Evolutionary conservation across 192 early-diverging fungal species (phyloP), one percentile per base, ranked within the genome.

Genomic region (Entomortierella beljakovae): DNA sequence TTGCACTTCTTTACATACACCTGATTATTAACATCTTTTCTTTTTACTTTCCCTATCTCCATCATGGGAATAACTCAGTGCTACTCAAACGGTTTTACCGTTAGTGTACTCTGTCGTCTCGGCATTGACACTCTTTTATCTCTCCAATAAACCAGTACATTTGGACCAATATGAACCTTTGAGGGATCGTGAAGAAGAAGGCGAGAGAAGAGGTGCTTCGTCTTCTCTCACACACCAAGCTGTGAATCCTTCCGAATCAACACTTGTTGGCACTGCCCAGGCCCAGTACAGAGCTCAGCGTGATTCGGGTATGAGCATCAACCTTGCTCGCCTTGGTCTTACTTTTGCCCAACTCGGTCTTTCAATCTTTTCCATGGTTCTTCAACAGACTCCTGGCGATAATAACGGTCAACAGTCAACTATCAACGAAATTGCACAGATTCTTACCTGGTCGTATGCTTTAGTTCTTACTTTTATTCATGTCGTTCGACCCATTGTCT

Each of bases 201-300:
- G 54, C 32, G 31, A 26, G 32, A 33, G 54, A 57, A 6, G 54
- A 57, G 32, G 6, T n/a, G n/a, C n/a, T 57, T 9, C 18, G 7
- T 7, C 25, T 26, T 26, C 54, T 1, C 54, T 13, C 32, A 34
- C 54, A 11, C 54, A 20, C 37, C 37, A 6, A 23, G 35, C 63
- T 8, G 51, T 22, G 10, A 31, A 33, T n/a, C 16, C 22, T 8
- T 28, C 32, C 23, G 71, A 57, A 15, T 55, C 71, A 46, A 54
- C 63, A 31, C 7, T 56, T 1, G 31, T 64, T 15, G 74, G 69
- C 0, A 60, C 51, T 18, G 9, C 69, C 34, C 74, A 77, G 23
- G 60, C 61, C 6, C 66, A 69, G 55, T 77, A 64, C 31, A 65
- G 69, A 34, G 54, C 61, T 6, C 74, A 77, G 20, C 74, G 66